These are phyloP conservation scores for Suhomyces guaymorum DNA, from an alignment of 1,139 yeast species.

Conservation along the genomic window DNA sequence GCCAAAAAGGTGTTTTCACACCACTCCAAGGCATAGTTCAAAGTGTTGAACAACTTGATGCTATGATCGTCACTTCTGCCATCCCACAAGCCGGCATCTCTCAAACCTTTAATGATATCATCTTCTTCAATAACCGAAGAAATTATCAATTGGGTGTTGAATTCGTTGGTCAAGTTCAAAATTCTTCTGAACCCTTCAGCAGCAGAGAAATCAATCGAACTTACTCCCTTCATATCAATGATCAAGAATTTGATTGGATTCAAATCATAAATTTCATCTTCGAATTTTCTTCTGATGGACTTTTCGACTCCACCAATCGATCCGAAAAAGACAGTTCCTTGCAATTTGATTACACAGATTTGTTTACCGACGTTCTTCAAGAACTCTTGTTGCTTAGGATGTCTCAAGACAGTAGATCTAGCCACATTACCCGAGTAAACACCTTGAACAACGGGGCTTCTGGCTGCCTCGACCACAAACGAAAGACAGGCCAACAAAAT, in stretches of 20 bases:
- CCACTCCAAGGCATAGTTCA: conserved; percentile 93
- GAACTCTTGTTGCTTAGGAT: conserved; percentile 85
- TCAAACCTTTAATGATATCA: conserved; percentile 60
- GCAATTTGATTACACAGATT: conserved; percentile 80
- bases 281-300: conserved; percentile 66
- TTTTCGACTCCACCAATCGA: conserved; percentile 90
- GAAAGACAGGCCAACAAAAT: conserved; percentile 88
- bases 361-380: conserved; percentile 86
- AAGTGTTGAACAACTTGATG: conserved; percentile 66
- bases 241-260: conserved; percentile 76
- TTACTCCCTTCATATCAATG: conserved; percentile 80
- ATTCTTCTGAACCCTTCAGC: conserved; percentile 94
- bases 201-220: conserved; percentile 88
- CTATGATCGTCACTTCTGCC: conserved; percentile 36
- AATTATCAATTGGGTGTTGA: conserved; percentile 68
- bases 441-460: conserved; percentile 78
- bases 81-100: conserved; percentile 74
- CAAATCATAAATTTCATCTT: conserved; percentile 50
- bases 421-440: conserved; percentile 87
- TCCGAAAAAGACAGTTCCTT: conserved; percentile 90
- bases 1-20: conserved; percentile 87
- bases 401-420: conserved; percentile 88
- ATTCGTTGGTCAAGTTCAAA: conserved; percentile 71
- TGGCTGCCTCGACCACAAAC: conserved; percentile 87
- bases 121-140: conserved; percentile 72